phyloP scores from a whole-genome alignment of 768 basidiomycete species.

The Krasilnikovozyma curviuscula region DNA sequence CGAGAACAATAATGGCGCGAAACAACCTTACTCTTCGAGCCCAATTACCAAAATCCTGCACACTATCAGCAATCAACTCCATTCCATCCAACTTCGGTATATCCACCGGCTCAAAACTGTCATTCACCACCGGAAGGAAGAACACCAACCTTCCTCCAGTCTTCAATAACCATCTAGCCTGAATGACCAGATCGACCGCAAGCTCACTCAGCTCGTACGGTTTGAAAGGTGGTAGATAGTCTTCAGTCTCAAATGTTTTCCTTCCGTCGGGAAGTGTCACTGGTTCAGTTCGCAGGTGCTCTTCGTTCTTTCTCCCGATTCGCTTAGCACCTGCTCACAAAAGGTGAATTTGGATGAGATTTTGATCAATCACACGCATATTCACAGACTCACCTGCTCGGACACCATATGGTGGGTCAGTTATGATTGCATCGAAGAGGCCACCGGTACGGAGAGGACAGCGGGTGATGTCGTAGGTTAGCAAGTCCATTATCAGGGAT shows the following conservation, averaged over 20 bases:
- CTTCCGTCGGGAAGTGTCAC: constrained; percentile 23
- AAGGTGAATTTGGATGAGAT: too few species aligned
- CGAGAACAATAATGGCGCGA: too few species aligned
- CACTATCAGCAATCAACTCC: constrained; percentile 66
- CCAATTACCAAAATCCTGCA: constrained; percentile 91
- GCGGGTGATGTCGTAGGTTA: constrained; percentile 80
- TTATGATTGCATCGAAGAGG: constrained; percentile 52
- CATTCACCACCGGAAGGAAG: constrained; percentile 59
- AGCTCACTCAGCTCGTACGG: constrained; percentile 82
- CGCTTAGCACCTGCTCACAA: constrained; percentile 33
- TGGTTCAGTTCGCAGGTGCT: constrained; percentile 19
- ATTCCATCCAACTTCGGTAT: constrained; percentile 64
- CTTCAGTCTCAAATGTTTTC: constrained; percentile 31
- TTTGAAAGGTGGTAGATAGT: constrained; percentile 71
- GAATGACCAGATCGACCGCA: constrained; percentile 55
- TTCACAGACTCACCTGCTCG: too few species aligned
- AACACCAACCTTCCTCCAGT: constrained; percentile 80
- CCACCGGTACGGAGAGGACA: constrained; percentile 77
- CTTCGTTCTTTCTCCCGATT: constrained; percentile 12
- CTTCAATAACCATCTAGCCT: constrained; percentile 65
- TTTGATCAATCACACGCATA: too few species aligned
- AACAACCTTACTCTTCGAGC: constrained; percentile 52
- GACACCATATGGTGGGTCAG: constrained; percentile 50
- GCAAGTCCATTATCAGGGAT: constrained; percentile 55
- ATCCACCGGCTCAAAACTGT: constrained; percentile 77